A percentile compares a stretch with the other conserved stretches of the same genome.
phyloP scores from a whole-genome alignment of 768 basidiomycete species.

The Bullera alba region DNA sequence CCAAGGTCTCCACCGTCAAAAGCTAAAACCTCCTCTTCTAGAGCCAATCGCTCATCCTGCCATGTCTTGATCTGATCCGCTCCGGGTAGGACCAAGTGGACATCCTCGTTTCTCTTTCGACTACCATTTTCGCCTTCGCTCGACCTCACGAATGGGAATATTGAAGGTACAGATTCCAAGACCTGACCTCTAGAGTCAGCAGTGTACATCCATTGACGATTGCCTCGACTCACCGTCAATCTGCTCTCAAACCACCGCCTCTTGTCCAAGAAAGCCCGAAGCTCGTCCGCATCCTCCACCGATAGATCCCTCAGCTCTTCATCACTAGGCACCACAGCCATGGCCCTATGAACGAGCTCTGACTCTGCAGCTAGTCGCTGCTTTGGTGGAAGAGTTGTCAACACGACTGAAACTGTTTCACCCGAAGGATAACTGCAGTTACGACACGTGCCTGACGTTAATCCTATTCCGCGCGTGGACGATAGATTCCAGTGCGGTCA shows the following conservation, averaged over 20 bases:
- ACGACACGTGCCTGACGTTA: too few species aligned
- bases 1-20: slow-evolving; percentile 40
- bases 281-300: slow-evolving; percentile 24
- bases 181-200: slow-evolving; percentile 10
- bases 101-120: background rate
- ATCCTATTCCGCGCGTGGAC: too few species aligned
- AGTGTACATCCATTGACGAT: background rate
- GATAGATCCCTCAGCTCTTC: slow-evolving; percentile 28
- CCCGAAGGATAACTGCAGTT: too few species aligned
- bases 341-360: too few species aligned
- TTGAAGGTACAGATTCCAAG: slow-evolving; percentile 17
- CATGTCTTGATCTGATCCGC: slow-evolving; percentile 8
- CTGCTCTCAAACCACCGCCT: slow-evolving; percentile 34
- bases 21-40: slow-evolving; percentile 32
- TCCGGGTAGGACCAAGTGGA: slow-evolving; percentile 11
- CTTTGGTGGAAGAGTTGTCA: too few species aligned
- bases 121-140: background rate
- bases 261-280: slow-evolving; percentile 31
- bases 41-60: slow-evolving; percentile 24
- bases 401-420: too few species aligned
- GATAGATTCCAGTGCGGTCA: too few species aligned
- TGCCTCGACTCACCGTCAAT: slow-evolving; percentile 21
- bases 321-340: too few species aligned
- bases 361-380: too few species aligned
- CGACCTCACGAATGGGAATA: slow-evolving; percentile 27